Evolutionary conservation across 306 rosid species (phyloP).

Genomic region (Betula pendula): DNA sequence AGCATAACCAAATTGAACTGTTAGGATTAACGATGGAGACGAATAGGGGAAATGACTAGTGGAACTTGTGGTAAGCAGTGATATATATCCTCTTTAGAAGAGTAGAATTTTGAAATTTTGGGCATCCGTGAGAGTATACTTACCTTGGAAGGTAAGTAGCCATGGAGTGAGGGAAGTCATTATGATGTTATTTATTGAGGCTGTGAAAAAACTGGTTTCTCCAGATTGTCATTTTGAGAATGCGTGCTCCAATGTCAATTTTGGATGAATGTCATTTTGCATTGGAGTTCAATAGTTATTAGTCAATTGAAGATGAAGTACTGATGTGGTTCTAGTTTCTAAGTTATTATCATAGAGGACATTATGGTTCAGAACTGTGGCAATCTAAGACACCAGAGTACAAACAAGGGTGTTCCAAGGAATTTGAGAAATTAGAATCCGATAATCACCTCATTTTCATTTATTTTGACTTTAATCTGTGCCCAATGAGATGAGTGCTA

Average conservation of each 20-base stretch:
- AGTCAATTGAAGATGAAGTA: neutral
- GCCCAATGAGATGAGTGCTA: neutral
- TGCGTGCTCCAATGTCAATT: neutral
- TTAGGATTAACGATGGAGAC: neutral
- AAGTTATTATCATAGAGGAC: neutral
- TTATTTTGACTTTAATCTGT: neutral
- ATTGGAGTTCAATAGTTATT: neutral
- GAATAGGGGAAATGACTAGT: neutral
- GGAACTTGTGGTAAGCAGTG: too few relatives aligned
- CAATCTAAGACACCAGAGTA: neutral
- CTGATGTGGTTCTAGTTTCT: neutral
- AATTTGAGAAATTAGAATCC: neutral
- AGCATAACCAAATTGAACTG: neutral
- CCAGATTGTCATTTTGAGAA: neutral
- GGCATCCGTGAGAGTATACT: neutral
- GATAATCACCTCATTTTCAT: neutral
- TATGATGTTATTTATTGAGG: neutral
- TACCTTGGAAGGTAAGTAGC: neutral
- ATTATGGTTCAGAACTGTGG: neutral
- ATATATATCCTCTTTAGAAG: too few relatives aligned
- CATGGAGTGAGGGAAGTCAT: neutral
- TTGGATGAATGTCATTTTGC: neutral
- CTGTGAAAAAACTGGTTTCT: neutral
- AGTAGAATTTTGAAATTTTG: neutral
- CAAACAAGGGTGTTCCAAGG: neutral